Base-by-base conservation (phyloP, 2,329 filamentous ascomycete species). In the Aspergillus candidus region DNA sequence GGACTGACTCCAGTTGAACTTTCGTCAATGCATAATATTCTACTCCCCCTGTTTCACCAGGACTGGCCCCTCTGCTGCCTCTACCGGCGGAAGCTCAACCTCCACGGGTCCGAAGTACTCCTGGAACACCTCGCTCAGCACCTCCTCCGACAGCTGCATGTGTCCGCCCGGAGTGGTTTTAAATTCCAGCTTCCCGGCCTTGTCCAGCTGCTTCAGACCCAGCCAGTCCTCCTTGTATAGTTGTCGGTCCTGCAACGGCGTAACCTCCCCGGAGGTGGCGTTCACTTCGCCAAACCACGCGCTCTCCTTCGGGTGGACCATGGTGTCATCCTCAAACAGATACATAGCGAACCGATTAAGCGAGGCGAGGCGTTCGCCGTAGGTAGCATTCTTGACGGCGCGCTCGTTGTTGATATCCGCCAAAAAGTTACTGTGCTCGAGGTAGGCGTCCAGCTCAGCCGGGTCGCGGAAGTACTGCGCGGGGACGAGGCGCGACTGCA, bases 351-450 rank as follows among this genome's bases (percentile, higher is more conserved):
- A 85, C 56, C 84, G 84, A 58, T 86, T 79, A 61, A 98, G 63
- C 30, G 59, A 67, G 6, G 75, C 76, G 38, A 98, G 54, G 60
- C 91, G 86, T 55, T 77, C 67, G 61, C 77, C 82, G 66, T 97
- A 98, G 11, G 70, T 75, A 31, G 68, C 58, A 58, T 89, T 95
- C 78, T 94, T 94, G 43, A 72, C 49, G 14, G 43, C 59, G 10
- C 90, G 78, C 77, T 98, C 93, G 65, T 97, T 97, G 69, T 98
- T 98, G 69, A 97, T 84, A 62, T 97, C 91, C 8, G 91, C 93
- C 7, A 98, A 74, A 67, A 94, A 96, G 63, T 90, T 91, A 57
- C 86, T 93, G 61, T 80, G 65, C 53, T 83, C 79, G 14, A 97
- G 77, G 62, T 97, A 98, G 27, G 74, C 69, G 1, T 82, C 78